Evolutionary conservation across 2,329 filamentous ascomycete genomes (phyloP).

Genomic region (Thielaviopsis ethacetica): DNA sequence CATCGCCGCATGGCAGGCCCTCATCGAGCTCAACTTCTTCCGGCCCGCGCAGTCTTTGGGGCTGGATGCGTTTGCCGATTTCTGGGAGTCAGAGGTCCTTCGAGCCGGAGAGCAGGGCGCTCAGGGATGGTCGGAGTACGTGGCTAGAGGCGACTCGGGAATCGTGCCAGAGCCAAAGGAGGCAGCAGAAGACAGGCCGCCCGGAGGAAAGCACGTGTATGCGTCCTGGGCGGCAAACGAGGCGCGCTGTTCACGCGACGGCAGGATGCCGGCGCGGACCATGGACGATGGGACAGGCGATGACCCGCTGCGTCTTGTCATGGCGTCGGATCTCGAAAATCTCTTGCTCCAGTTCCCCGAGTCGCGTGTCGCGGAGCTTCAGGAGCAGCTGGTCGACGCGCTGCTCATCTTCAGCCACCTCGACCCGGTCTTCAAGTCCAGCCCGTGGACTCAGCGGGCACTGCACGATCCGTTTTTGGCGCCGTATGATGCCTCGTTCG

Average conservation of each 20-base stretch:
- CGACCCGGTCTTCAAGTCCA: slow-evolving; percentile 28
- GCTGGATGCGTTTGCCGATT: slow-evolving; percentile 24
- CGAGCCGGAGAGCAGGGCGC: slow-evolving; percentile 61
- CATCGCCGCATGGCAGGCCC: slow-evolving; percentile 65
- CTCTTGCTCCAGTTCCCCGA: slow-evolving; percentile 39
- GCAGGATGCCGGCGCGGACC: slow-evolving; percentile 52
- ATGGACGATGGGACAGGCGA: slow-evolving; percentile 60
- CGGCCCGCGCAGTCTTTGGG: slow-evolving; percentile 23
- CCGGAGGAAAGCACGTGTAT: slow-evolving; percentile 20
- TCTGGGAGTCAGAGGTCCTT: slow-evolving; percentile 75
- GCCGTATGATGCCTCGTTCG: slow-evolving; percentile 17
- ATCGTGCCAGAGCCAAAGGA: background rate
- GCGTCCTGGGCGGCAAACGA: slow-evolving; percentile 40
- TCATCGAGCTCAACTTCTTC: slow-evolving; percentile 56
- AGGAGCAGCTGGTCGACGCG: slow-evolving; percentile 43
- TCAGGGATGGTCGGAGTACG: slow-evolving; percentile 50
- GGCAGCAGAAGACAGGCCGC: background rate
- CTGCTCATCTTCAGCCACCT: slow-evolving; percentile 54
- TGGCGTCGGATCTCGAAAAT: slow-evolving; percentile 59
- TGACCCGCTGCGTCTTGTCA: slow-evolving; percentile 68
- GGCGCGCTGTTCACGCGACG: slow-evolving; percentile 25
- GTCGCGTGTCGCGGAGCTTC: slow-evolving; percentile 20
- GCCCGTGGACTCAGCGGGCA: slow-evolving; percentile 16
- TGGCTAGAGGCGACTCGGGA: slow-evolving; percentile 13
- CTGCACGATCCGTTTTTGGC: slow-evolving; percentile 37